Percentiles rank a stretch among this genome's conserved stretches.
phyloP scores from a whole-genome alignment of 2,329 filamentous ascomycete species.

The Clarireedia homoeocarpa region DNA sequence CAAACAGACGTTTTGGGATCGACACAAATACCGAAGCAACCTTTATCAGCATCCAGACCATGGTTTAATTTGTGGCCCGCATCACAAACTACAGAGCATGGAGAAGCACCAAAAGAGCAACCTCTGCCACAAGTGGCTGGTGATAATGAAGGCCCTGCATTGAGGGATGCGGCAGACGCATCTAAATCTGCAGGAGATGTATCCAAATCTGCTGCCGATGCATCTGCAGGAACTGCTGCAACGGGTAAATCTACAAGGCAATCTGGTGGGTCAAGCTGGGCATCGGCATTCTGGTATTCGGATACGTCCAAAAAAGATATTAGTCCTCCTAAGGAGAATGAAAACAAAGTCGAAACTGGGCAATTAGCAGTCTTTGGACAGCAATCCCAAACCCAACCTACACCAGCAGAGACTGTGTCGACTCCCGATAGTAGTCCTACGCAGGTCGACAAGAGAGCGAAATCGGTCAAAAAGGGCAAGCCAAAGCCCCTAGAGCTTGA shows the following conservation, averaged over 20 bases:
- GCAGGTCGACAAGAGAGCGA: conserved; percentile 19
- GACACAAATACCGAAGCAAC: conserved; percentile 1
- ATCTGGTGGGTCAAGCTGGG: conserved; percentile 58
- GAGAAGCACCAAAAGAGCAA: conserved; percentile 17
- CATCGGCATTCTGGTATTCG: conserved; percentile 59
- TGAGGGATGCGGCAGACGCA: conserved; percentile 10
- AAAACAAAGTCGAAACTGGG: conserved; percentile 20
- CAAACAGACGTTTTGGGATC: neutral
- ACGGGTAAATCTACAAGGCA: conserved; percentile 7
- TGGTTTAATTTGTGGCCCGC: conserved; percentile 28
- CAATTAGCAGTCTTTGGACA: conserved; percentile 51
- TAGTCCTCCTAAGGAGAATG: conserved; percentile 4
- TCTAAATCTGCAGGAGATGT: conserved; percentile 14
- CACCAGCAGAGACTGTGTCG: conserved; percentile 19
- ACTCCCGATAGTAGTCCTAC: neutral
- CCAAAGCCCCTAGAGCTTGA: conserved; percentile 21
- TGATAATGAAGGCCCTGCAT: conserved; percentile 15
- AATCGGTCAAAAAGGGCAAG: conserved; percentile 20
- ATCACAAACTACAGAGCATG: conserved; percentile 17
- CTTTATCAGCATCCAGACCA: conserved; percentile 13
- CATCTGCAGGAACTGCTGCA: conserved; percentile 1
- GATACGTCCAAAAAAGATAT: conserved; percentile 25
- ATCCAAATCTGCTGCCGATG: neutral
- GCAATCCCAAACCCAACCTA: conserved; percentile 44
- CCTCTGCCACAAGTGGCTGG: neutral